Evolutionary conservation across 192 early-diverging fungal genomes (phyloP).

Genomic region (Backusella liffmaniae): DNA sequence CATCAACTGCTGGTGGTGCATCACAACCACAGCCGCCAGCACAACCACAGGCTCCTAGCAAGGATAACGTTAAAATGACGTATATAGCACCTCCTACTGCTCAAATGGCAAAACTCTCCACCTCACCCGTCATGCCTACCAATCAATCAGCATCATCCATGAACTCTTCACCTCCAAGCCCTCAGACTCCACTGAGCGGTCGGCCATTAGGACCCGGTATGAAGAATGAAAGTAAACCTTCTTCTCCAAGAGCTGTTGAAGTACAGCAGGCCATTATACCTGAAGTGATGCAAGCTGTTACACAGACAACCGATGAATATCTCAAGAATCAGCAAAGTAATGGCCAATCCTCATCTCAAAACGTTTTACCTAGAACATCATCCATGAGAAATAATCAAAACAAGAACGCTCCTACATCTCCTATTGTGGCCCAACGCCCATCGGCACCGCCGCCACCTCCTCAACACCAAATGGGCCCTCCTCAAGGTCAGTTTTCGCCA

Average conservation of each 20-base stretch:
- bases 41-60: background rate
- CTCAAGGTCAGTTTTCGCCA: background rate
- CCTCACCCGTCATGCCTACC: background rate
- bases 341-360: background rate
- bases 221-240: constrained; percentile 13
- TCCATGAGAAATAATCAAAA: background rate
- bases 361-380: constrained; percentile 15
- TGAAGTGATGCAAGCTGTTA: constrained; percentile 30
- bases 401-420: background rate
- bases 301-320: constrained; percentile 24
- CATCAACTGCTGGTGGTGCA: background rate
- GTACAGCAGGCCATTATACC: constrained; percentile 26
- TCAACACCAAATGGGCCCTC: background rate
- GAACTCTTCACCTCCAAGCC: background rate
- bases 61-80: constrained; percentile 19
- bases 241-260: constrained; percentile 27
- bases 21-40: background rate
- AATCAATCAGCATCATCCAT: background rate
- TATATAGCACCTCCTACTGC: constrained; percentile 26
- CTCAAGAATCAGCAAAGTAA: background rate
- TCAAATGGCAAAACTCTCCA: background rate
- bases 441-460: background rate
- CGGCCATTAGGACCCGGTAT: background rate
- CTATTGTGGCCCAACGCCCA: background rate
- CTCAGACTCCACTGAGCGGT: background rate